Percentiles rank a stretch among this genome's conserved stretches.
Evolutionary conservation across 2,329 filamentous ascomycete genomes (phyloP).

Genomic region (Paecilomyces niveus): DNA sequence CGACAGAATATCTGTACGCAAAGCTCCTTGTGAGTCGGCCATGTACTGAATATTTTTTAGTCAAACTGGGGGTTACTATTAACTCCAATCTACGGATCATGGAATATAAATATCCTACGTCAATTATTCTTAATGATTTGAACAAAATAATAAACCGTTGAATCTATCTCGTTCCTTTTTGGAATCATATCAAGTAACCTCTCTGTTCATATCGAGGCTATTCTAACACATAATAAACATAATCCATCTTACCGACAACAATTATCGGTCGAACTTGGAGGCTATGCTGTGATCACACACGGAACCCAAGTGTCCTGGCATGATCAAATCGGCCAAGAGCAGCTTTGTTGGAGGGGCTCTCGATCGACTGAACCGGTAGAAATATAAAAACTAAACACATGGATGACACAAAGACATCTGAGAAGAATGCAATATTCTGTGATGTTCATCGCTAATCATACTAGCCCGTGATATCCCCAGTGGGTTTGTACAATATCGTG

Average conservation of each 20-base stretch:
- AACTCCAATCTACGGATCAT: not conserved
- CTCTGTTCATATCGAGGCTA: not conserved
- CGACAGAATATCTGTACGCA: too few relatives aligned
- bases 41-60: too few relatives aligned
- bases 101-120: not conserved
- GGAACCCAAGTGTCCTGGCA: not conserved
- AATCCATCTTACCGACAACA: not conserved
- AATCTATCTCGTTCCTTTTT: not conserved
- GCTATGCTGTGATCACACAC: not conserved
- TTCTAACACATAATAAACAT: not conserved
- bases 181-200: not conserved
- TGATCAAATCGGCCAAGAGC: not conserved
- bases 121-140: not conserved
- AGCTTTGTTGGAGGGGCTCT: not conserved
- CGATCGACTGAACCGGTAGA: not conserved
- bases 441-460: not conserved
- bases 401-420: not conserved
- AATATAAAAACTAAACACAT: not conserved
- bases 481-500: slow-evolving; percentile 95
- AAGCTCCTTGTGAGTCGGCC: too few relatives aligned
- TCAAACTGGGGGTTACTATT: too few relatives aligned
- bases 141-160: not conserved
- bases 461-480: slow-evolving; percentile 39
- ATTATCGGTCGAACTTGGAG: not conserved
- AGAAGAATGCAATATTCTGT: not conserved